Conservation (phyloP, 176 grass and related monocot genomes). For the Zizania latifolia region DNA sequence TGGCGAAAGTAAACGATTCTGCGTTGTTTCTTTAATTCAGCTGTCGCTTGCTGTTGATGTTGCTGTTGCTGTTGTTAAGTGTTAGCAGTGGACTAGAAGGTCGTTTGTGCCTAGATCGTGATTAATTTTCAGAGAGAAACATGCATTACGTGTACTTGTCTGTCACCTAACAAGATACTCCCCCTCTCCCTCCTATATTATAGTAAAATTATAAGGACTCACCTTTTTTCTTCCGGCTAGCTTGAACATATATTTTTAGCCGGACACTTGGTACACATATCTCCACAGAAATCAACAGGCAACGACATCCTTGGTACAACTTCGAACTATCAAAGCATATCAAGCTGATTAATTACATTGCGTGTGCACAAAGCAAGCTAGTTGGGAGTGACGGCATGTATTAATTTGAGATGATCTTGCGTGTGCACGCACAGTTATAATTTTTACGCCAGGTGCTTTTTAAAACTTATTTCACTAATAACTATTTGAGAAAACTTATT, state of each 20-base stretch:
- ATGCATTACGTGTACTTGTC: background rate
- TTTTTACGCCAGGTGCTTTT: no score
- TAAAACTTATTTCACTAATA: no score
- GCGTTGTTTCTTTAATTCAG: background rate
- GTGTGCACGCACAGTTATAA: no score
- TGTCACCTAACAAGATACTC: background rate
- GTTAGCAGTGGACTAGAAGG: background rate
- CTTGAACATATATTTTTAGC: no score
- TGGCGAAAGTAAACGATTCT: background rate
- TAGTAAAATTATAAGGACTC: no score
- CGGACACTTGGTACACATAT: no score
- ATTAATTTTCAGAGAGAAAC: background rate
- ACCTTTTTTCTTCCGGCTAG: background rate
- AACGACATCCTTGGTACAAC: background rate
- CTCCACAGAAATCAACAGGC: background rate
- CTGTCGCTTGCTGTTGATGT: background rate
- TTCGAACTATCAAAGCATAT: background rate
- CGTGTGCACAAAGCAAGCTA: no score
- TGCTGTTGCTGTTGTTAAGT: background rate
- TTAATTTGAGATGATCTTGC: no score
- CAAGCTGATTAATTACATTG: no score
- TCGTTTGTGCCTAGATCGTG: background rate
- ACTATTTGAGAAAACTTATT: no score
- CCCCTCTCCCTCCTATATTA: no score
- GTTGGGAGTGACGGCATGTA: no score